A percentile compares a stretch with the other conserved stretches of the same genome.
Evolutionary conservation across 2,329 filamentous ascomycete genomes (phyloP).

Genomic region (Zarea fungicola): DNA sequence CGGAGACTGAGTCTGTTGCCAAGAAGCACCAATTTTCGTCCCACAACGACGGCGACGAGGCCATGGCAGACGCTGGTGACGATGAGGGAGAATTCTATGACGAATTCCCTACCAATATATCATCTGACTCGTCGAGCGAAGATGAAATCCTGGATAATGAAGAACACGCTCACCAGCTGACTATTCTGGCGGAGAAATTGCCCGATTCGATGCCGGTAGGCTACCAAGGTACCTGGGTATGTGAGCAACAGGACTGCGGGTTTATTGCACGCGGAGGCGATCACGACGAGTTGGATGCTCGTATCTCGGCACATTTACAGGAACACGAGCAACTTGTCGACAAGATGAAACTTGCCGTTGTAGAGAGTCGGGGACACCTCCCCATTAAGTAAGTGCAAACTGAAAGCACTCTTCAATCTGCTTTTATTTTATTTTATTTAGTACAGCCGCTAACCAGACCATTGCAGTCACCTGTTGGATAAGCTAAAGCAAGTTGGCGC

Average conservation of each 20-base stretch:
- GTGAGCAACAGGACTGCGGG: slow-evolving; percentile 57
- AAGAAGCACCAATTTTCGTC: slow-evolving; percentile 4
- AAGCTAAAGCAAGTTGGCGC: slow-evolving; percentile 11
- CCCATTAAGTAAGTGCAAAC: slow-evolving; percentile 56
- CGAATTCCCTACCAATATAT: background rate
- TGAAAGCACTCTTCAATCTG: slow-evolving; percentile 11
- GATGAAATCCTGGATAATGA: slow-evolving; percentile 20
- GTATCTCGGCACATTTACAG: slow-evolving; percentile 56
- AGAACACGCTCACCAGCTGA: slow-evolving; percentile 34
- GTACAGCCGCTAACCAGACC: background rate
- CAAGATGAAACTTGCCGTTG: slow-evolving; percentile 48
- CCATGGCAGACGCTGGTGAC: slow-evolving; percentile 26
- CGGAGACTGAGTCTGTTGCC: slow-evolving; percentile 27
- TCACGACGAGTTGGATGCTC: slow-evolving; percentile 45
- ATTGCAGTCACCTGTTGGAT: slow-evolving; percentile 6
- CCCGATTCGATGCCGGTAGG: slow-evolving; percentile 47
- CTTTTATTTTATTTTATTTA: background rate
- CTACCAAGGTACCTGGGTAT: slow-evolving; percentile 61
- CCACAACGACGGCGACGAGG: slow-evolving; percentile 24
- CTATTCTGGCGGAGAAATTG: slow-evolving; percentile 45
- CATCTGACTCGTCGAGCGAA: slow-evolving; percentile 1
- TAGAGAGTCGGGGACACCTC: slow-evolving; percentile 51
- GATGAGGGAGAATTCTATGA: slow-evolving; percentile 13
- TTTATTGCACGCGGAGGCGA: slow-evolving; percentile 61
- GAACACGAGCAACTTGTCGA: slow-evolving; percentile 53